phyloP scores from a whole-genome alignment of 495 filamentous ascomycete genomes.

The Aspergillus indologenus region DNA sequence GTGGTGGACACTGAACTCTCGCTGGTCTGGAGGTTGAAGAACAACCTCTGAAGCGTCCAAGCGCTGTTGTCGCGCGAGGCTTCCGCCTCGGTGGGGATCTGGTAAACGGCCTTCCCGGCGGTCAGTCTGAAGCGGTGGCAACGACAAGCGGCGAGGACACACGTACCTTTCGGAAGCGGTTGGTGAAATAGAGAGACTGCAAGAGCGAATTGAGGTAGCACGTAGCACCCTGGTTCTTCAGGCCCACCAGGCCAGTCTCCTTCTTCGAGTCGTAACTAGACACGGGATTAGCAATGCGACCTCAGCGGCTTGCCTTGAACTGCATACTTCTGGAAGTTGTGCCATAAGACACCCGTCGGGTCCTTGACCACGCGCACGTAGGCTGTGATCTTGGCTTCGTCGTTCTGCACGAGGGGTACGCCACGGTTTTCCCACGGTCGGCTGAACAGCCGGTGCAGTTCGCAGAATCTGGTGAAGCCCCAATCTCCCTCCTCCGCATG shows the following conservation, averaged over 20 bases:
- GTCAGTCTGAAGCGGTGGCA: conserved; percentile 4
- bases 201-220: conserved; percentile 98
- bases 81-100: conserved; percentile 87
- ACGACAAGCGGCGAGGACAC: conserved; percentile 10
- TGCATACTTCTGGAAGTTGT: conserved; percentile 85
- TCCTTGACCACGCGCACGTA: conserved; percentile 95
- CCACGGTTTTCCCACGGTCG: conserved; percentile 62
- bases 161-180: conserved; percentile 86
- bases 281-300: conserved; percentile 20
- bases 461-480: conserved; percentile 93
- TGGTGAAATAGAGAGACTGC: conserved; percentile 96
- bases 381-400: conserved; percentile 81
- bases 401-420: conserved; percentile 82
- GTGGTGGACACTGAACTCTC: conserved; percentile 78
- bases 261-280: conserved; percentile 93
- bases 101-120: conserved; percentile 75
- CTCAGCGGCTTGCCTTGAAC: background rate
- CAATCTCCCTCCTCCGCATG: conserved; percentile 96
- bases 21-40: conserved; percentile 88
- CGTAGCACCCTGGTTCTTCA: conserved; percentile 97
- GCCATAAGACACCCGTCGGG: conserved; percentile 98
- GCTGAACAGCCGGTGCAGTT: conserved; percentile 77
- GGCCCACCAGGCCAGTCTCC: conserved; percentile 93
- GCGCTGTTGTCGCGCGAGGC: conserved; percentile 81
- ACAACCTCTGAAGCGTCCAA: conserved; percentile 89